Evolutionary conservation across 495 filamentous ascomycete genomes (phyloP), one percentile per base, ranked within the genome.

Genomic region (Talaromyces thailandensis): DNA sequence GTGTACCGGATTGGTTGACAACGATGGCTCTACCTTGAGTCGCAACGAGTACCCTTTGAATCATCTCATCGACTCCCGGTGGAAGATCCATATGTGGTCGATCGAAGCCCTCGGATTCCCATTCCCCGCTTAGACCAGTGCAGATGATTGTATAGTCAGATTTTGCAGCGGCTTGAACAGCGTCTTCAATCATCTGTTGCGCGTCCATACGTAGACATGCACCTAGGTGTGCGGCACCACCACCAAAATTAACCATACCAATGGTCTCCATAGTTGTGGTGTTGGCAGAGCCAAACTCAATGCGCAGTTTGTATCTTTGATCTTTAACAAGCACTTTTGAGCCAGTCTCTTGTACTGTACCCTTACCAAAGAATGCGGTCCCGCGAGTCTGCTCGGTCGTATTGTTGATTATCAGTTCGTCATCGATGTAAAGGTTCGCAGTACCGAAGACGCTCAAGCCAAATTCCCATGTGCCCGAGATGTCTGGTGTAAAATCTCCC

Each of bases 81-180:
- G 89, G 89, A 21, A 93, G 80, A 67, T 90, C 85, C 88, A 92
- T 92, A 32, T 82, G 84, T 65, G 84, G 77, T 28, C 89, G 81
- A 70, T 93, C 90, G 63, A 89, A 89, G 5, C 90, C 90, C 73
- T 93, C 90, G 28, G 87, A 88, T 72, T 93, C 90, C 89, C 89
- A 93, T 68, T 94, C 90, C 32, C 81, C 83, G 68, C 89, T 88
- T 31, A 93, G 77, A 2, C 90, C 90, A n/a, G 88, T 86, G 63
- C 88, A 82, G 6, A 93, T 76, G 55, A 93, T 77, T 3, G 86
- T 86, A 14, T 88, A 83, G 64, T 93, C 88, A 7, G 82, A 82
- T 35, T 80, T 77, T 60, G 71, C 72, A 3, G 88, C 88, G 12
- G 84, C 71, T 26, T 76, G 66, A 16, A 82, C 82, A 3, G 88